phyloP scores from a whole-genome alignment of 129 eudicot genomes.

The Rutidosis leptorrhynchoides region DNA sequence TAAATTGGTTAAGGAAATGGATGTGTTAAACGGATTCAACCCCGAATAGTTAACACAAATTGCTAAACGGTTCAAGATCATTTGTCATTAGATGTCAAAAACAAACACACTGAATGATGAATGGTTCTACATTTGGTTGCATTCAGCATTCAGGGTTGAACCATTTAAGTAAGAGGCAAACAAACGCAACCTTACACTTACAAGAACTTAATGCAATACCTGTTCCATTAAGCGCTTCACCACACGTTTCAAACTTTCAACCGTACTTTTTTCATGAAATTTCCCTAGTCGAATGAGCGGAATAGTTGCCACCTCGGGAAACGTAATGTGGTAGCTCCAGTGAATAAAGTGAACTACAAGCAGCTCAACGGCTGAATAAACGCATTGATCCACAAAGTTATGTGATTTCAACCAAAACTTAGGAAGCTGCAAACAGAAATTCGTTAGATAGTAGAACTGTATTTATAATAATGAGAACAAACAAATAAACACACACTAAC shows the following conservation, averaged over 20 bases:
- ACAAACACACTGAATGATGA: too few species aligned
- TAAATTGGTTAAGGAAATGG: too few species aligned
- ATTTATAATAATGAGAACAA: background rate
- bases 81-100: too few species aligned
- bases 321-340: constrained; percentile 92
- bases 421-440: constrained; percentile 59
- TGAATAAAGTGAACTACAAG: constrained; percentile 70
- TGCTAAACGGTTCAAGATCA: too few species aligned
- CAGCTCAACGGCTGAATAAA: constrained; percentile 57
- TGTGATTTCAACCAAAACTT: constrained; percentile 74
- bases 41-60: too few species aligned
- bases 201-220: constrained; percentile 37
- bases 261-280: constrained; percentile 48
- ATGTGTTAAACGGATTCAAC: too few species aligned
- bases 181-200: background rate
- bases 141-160: too few species aligned
- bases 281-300: constrained; percentile 60
- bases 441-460: constrained; percentile 1
- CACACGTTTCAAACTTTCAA: constrained; percentile 58
- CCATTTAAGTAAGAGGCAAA: too few species aligned
- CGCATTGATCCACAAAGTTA: constrained; percentile 69
- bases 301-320: constrained; percentile 83
- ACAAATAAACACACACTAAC: constrained; percentile 35
- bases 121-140: too few species aligned
- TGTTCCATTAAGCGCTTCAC: constrained; percentile 82